Evolutionary conservation across 2,329 filamentous ascomycete species (phyloP).

Genomic region (Verticillium zaregamsianum): DNA sequence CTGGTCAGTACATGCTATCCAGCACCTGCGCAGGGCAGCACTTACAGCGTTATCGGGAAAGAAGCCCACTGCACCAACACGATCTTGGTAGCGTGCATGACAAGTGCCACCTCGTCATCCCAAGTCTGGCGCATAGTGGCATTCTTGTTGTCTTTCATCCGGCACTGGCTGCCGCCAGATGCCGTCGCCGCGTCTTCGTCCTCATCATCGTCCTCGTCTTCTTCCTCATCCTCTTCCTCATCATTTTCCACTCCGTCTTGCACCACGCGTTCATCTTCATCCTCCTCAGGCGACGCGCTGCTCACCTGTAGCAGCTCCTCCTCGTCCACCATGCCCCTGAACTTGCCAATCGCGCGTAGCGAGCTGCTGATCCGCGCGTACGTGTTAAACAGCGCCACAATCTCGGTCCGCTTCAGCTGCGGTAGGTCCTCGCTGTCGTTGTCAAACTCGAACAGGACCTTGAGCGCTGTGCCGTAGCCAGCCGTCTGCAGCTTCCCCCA

Average conservation of each 20-base stretch:
- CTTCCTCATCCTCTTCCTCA: neutral
- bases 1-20: neutral
- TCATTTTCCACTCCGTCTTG: neutral
- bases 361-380: constrained; percentile 83
- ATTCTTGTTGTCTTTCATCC: neutral
- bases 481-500: constrained; percentile 97
- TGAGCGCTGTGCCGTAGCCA: constrained; percentile 90
- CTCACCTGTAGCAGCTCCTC: neutral
- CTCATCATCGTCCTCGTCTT: constrained; percentile 24
- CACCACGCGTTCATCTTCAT: neutral
- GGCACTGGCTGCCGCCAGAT: constrained; percentile 38
- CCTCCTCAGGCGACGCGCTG: neutral
- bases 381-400: constrained; percentile 93
- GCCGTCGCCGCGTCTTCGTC: constrained; percentile 32
- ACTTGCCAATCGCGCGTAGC: constrained; percentile 68
- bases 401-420: constrained; percentile 77
- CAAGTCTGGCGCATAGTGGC: constrained; percentile 32
- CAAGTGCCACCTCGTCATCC: constrained; percentile 56
- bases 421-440: constrained; percentile 60
- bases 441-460: constrained; percentile 93
- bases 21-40: constrained; percentile 17
- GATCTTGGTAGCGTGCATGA: constrained; percentile 60
- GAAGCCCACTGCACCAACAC: constrained; percentile 68
- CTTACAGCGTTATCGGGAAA: constrained; percentile 68
- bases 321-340: constrained; percentile 52